These are phyloP conservation scores for Camellia sinensis DNA, from an alignment of 148 eudicot species.

Conservation along the genomic window DNA sequence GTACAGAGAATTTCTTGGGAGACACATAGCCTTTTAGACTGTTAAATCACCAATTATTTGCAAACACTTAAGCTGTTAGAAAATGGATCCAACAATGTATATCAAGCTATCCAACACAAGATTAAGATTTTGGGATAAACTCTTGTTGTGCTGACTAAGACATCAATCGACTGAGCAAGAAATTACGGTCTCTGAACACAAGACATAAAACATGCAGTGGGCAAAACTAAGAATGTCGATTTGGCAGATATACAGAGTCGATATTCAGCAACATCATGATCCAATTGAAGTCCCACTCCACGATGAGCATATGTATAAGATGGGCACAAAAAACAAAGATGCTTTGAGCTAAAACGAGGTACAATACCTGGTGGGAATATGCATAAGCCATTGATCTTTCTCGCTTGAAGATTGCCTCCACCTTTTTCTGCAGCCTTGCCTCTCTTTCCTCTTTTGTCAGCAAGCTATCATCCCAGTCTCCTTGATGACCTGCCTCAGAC, in stretches of 20 bases:
- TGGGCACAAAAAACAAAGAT: neutral
- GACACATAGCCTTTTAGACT: too few species aligned
- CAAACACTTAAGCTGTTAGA: too few species aligned
- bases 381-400: slow-evolving; percentile 97
- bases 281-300: neutral
- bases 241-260: neutral
- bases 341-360: neutral
- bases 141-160: neutral
- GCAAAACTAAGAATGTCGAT: neutral
- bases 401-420: slow-evolving; percentile 79
- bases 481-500: slow-evolving; percentile 42
- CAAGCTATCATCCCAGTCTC: slow-evolving; percentile 85
- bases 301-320: neutral
- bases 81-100: too few species aligned
- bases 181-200: neutral
- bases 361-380: slow-evolving; percentile 79
- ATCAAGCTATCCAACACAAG: neutral
- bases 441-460: slow-evolving; percentile 83
- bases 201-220: neutral
- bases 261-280: neutral
- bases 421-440: slow-evolving; percentile 65
- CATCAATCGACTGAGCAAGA: neutral
- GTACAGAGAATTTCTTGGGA: too few species aligned
- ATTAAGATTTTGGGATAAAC: neutral
- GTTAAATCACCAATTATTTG: too few species aligned